Evolutionary conservation across 2,329 filamentous ascomycete genomes (phyloP).

Genomic region (Apiospora marii): DNA sequence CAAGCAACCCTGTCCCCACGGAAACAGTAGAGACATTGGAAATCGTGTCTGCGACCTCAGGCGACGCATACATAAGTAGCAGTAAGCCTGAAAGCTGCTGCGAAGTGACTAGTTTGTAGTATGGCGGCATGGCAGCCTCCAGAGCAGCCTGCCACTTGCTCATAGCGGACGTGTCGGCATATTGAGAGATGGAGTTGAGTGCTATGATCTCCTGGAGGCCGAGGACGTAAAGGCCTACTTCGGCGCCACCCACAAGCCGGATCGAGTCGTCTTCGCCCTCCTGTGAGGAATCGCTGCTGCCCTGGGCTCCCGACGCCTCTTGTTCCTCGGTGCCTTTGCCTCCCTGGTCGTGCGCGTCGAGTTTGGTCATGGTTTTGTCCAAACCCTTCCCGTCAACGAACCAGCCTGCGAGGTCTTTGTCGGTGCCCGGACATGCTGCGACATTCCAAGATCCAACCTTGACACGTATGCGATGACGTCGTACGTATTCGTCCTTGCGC

Average conservation of each 20-base stretch:
- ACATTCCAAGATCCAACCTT: conserved; percentile 98
- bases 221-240: conserved; percentile 89
- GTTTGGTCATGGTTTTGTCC: conserved; percentile 66
- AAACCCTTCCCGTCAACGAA: conserved; percentile 82
- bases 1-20: conserved; percentile 88
- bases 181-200: conserved; percentile 80
- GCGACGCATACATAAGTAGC: conserved; percentile 84
- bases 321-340: conserved; percentile 50
- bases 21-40: conserved; percentile 82
- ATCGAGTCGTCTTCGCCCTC: conserved; percentile 52
- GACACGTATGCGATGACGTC: conserved; percentile 76
- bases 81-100: conserved; percentile 89
- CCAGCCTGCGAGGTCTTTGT: conserved; percentile 89
- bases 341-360: conserved; percentile 53
- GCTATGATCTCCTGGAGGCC: conserved; percentile 94
- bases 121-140: conserved; percentile 74
- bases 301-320: conserved; percentile 32
- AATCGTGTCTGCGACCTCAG: conserved; percentile 75
- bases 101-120: conserved; percentile 78
- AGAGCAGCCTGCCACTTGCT: conserved; percentile 84
- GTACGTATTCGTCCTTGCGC: conserved; percentile 80
- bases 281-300: conserved; percentile 42
- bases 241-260: conserved; percentile 63
- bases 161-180: conserved; percentile 74
- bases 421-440: conserved; percentile 81